Base-by-base conservation (phyloP, 352 stramenopile genomes). In the Phytophthora gonapodyides region DNA sequence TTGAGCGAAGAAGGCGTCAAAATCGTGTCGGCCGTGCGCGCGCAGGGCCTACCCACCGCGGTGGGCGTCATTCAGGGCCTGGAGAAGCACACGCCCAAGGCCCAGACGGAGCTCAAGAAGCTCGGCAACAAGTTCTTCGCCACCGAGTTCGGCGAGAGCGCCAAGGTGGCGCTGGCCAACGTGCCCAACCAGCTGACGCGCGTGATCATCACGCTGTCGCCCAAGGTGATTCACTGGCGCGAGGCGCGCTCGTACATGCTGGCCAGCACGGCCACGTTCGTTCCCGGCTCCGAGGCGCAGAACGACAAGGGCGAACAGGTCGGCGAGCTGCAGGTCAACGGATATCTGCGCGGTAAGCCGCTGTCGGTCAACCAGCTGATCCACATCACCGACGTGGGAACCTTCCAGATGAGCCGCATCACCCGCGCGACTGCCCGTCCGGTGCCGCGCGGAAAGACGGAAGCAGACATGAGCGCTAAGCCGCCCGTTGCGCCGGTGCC, bases 351-450 rank as follows among this genome's bases (percentile, higher is more conserved):
- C 12, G 97, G 95, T 37, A 91, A 89, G 57, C 95, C 97, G 3
- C 78, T 99, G 56, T 92, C 92, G 56, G 91, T 98, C 33, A 98
- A 99, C 73, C 84, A 98, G 53, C 80, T 99, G 11, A 79, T 99
- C 33, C 97, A 99, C 73, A 84, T 99, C 36, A 96, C 95, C 13
- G 94, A 98, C 65, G 78, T 99, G 15, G 98, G 97, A 6, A 98
- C 96, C 33, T 98, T 96, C 74, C 81, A 93, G 62, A 71, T 97
- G 59, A 87, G 69, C 49, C 72, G 85, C 55, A 94, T 97, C 41
- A 79, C 76, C 15, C 69, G 73, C 24, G 72, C 71, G 0, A 48
- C 63, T 1, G 76, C 78, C 12, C 84, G 80, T 54, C 73, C 88
- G 43, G 73, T 76, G 13, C 64, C 76, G 24, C 56, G 61, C 1